Evolutionary conservation across 306 rosid genomes (phyloP).

Genomic region (Dalbergia oliveri): DNA sequence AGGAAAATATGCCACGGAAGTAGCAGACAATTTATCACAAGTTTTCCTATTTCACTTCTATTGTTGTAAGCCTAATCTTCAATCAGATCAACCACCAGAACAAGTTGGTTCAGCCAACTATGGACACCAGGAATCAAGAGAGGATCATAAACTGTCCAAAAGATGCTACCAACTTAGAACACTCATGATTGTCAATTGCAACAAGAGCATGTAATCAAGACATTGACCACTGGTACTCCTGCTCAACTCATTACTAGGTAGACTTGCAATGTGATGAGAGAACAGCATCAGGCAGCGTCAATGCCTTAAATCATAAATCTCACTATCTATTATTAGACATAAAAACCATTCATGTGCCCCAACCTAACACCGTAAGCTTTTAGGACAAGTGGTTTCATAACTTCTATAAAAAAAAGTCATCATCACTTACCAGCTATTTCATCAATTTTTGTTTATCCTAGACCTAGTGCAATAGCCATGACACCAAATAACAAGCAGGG

Average conservation of each 20-base stretch:
- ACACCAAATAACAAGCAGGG: neutral
- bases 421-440: neutral
- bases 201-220: neutral
- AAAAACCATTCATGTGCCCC: too few relatives aligned
- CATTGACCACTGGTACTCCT: neutral
- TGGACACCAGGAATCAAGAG: neutral
- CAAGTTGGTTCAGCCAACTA: neutral
- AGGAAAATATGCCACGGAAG: neutral
- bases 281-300: slow-evolving; percentile 9
- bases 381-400: too few relatives aligned
- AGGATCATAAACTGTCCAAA: neutral
- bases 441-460: slow-evolving; percentile 5
- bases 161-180: neutral
- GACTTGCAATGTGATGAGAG: neutral
- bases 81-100: neutral
- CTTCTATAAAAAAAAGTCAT: neutral
- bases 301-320: neutral
- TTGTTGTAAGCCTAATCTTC: neutral
- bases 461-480: slow-evolving; percentile 8
- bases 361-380: too few relatives aligned
- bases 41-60: slow-evolving; percentile 14
- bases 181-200: neutral
- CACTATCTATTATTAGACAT: neutral
- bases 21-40: neutral
- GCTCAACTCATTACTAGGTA: slow-evolving; percentile 9